Conservation (phyloP, 1,139 yeast species). For the Saccharomyces uvarum region DNA sequence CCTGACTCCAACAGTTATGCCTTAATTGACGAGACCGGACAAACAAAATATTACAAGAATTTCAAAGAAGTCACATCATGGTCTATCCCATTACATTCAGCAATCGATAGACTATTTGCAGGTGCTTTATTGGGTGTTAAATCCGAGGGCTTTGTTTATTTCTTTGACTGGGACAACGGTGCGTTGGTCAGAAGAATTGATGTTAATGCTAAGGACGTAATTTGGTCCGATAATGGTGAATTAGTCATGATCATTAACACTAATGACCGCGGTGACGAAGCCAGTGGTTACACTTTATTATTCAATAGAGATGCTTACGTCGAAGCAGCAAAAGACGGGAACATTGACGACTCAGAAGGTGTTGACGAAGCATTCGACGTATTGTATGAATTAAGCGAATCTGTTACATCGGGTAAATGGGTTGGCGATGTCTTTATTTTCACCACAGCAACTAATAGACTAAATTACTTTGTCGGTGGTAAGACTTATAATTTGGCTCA, state of each 20-base stretch:
- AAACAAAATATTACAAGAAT: conserved; percentile 68
- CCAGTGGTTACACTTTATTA: conserved; percentile 65
- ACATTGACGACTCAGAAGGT: conserved; percentile 74
- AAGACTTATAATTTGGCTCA: conserved; percentile 88
- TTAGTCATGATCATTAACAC: conserved; percentile 69
- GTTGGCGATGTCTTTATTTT: conserved; percentile 94
- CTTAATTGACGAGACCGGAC: conserved; percentile 59
- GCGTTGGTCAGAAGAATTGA: conserved; percentile 73
- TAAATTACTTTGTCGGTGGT: conserved; percentile 92
- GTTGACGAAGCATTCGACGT: conserved; percentile 82
- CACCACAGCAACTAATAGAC: conserved; percentile 77
- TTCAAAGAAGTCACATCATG: conserved; percentile 69
- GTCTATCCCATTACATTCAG: conserved; percentile 59
- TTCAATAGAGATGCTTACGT: conserved; percentile 63
- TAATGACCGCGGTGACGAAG: conserved; percentile 19
- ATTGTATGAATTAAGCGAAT: conserved; percentile 70
- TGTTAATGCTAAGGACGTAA: conserved; percentile 71
- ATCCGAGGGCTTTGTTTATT: conserved; percentile 68
- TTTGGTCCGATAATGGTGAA: conserved; percentile 94
- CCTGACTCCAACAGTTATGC: conserved; percentile 86
- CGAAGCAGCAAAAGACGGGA: conserved; percentile 52
- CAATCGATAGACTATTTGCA: conserved; percentile 75
- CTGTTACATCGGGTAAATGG: conserved; percentile 84
- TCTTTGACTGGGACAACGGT: conserved; percentile 92
- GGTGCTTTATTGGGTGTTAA: conserved; percentile 83